phyloP scores from a whole-genome alignment of 1,139 yeast genomes.

The Taphrina pruni region DNA sequence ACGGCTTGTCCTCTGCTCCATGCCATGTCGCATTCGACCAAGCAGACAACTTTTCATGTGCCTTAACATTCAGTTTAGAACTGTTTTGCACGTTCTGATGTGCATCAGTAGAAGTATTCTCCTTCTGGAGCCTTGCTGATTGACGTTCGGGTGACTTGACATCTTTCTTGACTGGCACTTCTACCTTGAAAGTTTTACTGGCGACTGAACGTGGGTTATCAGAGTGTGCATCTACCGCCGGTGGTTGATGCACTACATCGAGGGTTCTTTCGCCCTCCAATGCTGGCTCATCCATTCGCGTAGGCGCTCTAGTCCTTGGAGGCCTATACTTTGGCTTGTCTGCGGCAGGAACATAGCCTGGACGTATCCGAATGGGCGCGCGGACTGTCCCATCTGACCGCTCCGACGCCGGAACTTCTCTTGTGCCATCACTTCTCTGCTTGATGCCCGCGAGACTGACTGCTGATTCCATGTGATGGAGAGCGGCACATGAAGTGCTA shows the following conservation, averaged over 20 bases:
- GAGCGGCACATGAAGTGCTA: too few relatives aligned
- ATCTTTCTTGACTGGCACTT: too few relatives aligned
- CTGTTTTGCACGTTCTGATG: background rate
- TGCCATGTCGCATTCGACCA: constrained; percentile 2
- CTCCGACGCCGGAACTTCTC: constrained; percentile 46
- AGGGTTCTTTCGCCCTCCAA: background rate
- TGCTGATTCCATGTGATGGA: constrained; percentile 3
- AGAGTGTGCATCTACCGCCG: background rate
- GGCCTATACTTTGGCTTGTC: constrained; percentile 51
- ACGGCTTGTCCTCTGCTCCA: constrained; percentile 3
- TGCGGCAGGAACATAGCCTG: constrained; percentile 54
- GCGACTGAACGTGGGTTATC: background rate
- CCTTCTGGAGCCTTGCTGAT: background rate
- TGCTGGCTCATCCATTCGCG: constrained; percentile 7
- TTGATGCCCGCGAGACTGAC: constrained; percentile 43
- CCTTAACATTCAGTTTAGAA: background rate
- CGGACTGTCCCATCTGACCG: constrained; percentile 56
- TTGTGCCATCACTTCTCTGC: constrained; percentile 37
- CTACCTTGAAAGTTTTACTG: background rate
- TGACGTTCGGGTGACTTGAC: too few relatives aligned
- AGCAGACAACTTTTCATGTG: background rate
- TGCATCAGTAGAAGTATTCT: background rate
- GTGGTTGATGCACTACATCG: background rate
- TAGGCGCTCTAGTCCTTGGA: constrained; percentile 16
- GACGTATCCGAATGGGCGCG: constrained; percentile 52